Percentiles rank a stretch among this genome's conserved stretches.
phyloP scores from a whole-genome alignment of 2,329 filamentous ascomycete species.

The Trichoderma sp. region DNA sequence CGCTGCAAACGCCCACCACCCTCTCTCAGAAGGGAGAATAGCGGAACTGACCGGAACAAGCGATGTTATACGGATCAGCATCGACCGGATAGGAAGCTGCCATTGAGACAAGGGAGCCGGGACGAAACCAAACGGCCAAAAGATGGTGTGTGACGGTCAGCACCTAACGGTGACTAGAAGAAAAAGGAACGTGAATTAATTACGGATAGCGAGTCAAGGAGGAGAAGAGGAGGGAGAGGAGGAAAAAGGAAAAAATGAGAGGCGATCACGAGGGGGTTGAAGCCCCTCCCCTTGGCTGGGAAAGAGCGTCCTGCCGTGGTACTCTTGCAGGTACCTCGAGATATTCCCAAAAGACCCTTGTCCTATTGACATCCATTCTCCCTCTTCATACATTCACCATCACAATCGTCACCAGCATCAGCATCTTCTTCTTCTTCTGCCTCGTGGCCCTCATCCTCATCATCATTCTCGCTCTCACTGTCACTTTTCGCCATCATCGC shows the following conservation, averaged over 20 bases:
- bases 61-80: not conserved
- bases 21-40: not conserved
- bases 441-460: not conserved
- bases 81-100: slow-evolving; percentile 20
- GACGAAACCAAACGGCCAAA: not conserved
- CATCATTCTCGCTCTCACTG: not conserved
- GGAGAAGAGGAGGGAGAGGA: not conserved
- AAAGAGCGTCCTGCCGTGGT: not conserved
- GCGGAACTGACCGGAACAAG: slow-evolving; percentile 10
- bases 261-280: slow-evolving; percentile 14
- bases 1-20: not conserved
- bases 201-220: not conserved
- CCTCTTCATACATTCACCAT: not conserved
- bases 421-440: not conserved
- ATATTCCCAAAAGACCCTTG: not conserved
- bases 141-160: slow-evolving; percentile 11
- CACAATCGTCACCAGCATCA: not conserved
- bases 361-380: not conserved
- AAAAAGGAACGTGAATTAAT: not conserved
- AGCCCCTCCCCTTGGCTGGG: not conserved
- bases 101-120: not conserved
- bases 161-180: not conserved
- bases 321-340: not conserved
- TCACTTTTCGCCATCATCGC: not conserved
- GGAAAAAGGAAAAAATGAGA: not conserved